Evolutionary conservation across 768 basidiomycete genomes (phyloP).

Genomic region (Phanerochaete sordida): DNA sequence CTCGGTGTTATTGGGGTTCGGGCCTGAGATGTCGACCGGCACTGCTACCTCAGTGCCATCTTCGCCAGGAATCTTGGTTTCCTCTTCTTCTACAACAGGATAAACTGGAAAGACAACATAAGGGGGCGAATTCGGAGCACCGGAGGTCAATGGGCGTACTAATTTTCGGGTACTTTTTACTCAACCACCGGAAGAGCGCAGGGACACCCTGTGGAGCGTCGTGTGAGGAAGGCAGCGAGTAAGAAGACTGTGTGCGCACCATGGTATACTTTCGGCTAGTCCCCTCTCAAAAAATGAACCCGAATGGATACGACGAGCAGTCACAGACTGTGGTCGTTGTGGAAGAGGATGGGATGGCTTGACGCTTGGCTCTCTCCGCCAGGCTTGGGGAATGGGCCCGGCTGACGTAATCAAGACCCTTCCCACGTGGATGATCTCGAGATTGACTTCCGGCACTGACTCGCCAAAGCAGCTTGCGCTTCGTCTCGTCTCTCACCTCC

Average conservation of each 20-base stretch:
- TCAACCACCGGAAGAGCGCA: slow-evolving; percentile 96
- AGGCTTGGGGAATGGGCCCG: not conserved
- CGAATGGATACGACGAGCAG: not conserved
- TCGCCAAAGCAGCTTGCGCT: not conserved
- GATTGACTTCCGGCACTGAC: slow-evolving; percentile 4
- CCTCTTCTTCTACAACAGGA: slow-evolving; percentile 84
- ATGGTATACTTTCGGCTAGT: not conserved
- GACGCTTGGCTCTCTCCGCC: not conserved
- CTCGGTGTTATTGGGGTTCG: slow-evolving; percentile 95
- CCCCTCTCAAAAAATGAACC: not conserved
- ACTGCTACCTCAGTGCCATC: slow-evolving; percentile 65
- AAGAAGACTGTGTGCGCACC: not conserved
- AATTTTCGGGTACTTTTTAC: slow-evolving; percentile 98
- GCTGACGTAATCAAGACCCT: slow-evolving; percentile 2
- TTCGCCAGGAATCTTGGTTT: slow-evolving; percentile 60
- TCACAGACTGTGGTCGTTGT: slow-evolving; percentile 7
- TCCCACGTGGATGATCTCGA: slow-evolving; percentile 2
- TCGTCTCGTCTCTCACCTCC: not conserved
- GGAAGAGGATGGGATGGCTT: not conserved
- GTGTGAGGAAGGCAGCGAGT: not conserved
- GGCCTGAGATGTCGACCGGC: slow-evolving; percentile 71
- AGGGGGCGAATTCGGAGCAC: too few relatives aligned
- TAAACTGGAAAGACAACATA: slow-evolving; percentile 41
- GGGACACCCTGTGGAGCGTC: slow-evolving; percentile 76
- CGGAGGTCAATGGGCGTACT: too few relatives aligned